Evolutionary conservation across 176 grass and related monocot genomes (phyloP), one percentile per base, ranked within the genome.

Genomic region (Rhynchospora tenuis): DNA sequence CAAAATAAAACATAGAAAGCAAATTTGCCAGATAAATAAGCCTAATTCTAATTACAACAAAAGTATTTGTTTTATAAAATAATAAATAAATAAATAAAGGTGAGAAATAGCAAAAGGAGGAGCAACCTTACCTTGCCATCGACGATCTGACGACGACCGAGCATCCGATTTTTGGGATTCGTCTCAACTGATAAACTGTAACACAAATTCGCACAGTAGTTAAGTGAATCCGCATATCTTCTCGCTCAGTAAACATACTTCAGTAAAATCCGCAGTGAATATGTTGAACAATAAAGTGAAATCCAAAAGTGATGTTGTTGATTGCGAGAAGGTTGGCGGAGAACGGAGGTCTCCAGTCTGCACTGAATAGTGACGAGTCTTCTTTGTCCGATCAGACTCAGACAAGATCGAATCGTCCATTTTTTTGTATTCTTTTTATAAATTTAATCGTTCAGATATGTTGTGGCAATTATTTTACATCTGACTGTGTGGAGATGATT

Each of bases 91-190:
- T 4, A n/a, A 59, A 43, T 23, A 46, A 20, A 81, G 28, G 27
- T 24, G 63, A 59, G 3, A 81, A 81, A 63, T 80, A 50, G 64
- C 56, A 75, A 46, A 15, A 11, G 2, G 17, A 45, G 22, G 31
- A 67, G 38, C n/a, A 16, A 94, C 92, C 89, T 94, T 91, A 94
- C 92, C 89, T 94, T 91, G 0, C 83, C 92, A 48, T 94, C 87
- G 9, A 87, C 31, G 9, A 91, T 89, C 48, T 89, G 82, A 67
- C 85, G 89, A 64, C 89, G 89, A 59, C 92, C 92, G 11, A 91
- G 11, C 92, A 94, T 94, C 1, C 11, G 76, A 83, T 91, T 94
- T 22, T 42, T 63, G 15, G 92, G 89, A 80, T 65, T 70, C 92
- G 64, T 91, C 80, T 91, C 89, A 85, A 88, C 92, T 63, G 89